Evolutionary conservation across 2,329 filamentous ascomycete species (phyloP).

Genomic region (Venturia aucupariae): DNA sequence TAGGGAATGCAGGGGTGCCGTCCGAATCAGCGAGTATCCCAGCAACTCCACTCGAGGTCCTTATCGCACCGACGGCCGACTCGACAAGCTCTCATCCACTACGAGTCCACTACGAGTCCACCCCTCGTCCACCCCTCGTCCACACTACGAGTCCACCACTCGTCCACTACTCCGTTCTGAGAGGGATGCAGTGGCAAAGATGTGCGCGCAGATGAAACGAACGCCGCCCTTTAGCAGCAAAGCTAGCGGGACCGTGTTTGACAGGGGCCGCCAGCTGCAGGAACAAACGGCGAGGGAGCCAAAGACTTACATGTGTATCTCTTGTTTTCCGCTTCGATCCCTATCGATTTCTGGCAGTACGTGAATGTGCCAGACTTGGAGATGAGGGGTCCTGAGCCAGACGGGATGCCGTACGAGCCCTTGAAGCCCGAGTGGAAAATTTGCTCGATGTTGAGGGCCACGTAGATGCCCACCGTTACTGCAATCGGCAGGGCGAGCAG

Average conservation of each 20-base stretch:
- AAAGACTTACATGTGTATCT: conserved; percentile 13
- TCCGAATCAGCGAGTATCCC: not conserved
- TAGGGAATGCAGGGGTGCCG: not conserved
- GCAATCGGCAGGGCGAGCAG: conserved; percentile 12
- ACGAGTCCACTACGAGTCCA: no score
- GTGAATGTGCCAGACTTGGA: conserved; percentile 3
- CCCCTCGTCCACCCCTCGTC: no score
- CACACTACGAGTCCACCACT: no score
- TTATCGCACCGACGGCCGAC: no score
- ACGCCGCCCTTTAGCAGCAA: conserved; percentile 23
- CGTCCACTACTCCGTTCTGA: no score
- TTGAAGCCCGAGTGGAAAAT: conserved; percentile 13
- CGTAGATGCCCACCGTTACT: conserved; percentile 15
- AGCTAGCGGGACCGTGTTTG: conserved; percentile 35
- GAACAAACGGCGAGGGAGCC: conserved; percentile 1
- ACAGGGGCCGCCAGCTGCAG: conserved; percentile 21
- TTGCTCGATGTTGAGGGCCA: conserved; percentile 15
- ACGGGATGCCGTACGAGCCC: not conserved
- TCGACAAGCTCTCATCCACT: no score
- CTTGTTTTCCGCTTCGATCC: conserved; percentile 33
- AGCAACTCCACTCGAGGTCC: no score
- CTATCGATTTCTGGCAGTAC: conserved; percentile 38
- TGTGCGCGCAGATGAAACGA: not conserved
- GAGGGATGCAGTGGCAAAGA: no score
- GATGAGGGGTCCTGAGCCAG: conserved; percentile 13